Evolutionary conservation across 2,329 filamentous ascomycete genomes (phyloP).

Genomic region (Talaromyces sp.): DNA sequence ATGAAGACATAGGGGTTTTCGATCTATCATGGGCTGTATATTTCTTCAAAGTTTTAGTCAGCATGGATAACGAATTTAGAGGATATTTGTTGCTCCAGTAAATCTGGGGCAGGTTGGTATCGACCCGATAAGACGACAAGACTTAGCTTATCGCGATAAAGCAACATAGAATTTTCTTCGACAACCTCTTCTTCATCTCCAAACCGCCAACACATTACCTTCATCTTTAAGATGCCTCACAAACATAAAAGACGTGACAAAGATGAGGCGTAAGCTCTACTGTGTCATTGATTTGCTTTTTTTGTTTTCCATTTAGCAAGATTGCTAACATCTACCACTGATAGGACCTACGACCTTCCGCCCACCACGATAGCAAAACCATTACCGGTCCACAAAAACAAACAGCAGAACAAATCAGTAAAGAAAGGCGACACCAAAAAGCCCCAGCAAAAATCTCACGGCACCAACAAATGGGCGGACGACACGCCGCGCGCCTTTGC

Average conservation of each 20-base stretch:
- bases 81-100: not conserved
- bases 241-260: slow-evolving; percentile 69
- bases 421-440: slow-evolving; percentile 29
- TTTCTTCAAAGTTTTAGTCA: not conserved
- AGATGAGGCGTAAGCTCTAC: slow-evolving; percentile 46
- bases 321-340: not conserved
- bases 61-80: not conserved
- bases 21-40: slow-evolving; percentile 23
- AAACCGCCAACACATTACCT: not conserved
- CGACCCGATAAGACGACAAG: not conserved
- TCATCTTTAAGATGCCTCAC: slow-evolving; percentile 66
- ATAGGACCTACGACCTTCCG: slow-evolving; percentile 54
- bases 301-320: too few species aligned
- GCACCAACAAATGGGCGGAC: slow-evolving; percentile 48
- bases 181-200: not conserved
- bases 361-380: slow-evolving; percentile 58
- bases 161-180: slow-evolving; percentile 6
- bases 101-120: not conserved
- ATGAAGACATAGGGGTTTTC: not conserved
- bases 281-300: not conserved
- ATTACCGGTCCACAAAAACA: slow-evolving; percentile 52
- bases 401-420: slow-evolving; percentile 31
- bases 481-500: slow-evolving; percentile 87
- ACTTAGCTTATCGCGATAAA: not conserved
- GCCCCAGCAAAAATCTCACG: slow-evolving; percentile 29